Conservation (phyloP, 2,329 filamentous ascomycete species). For the Pochonia chlamydosporia region DNA sequence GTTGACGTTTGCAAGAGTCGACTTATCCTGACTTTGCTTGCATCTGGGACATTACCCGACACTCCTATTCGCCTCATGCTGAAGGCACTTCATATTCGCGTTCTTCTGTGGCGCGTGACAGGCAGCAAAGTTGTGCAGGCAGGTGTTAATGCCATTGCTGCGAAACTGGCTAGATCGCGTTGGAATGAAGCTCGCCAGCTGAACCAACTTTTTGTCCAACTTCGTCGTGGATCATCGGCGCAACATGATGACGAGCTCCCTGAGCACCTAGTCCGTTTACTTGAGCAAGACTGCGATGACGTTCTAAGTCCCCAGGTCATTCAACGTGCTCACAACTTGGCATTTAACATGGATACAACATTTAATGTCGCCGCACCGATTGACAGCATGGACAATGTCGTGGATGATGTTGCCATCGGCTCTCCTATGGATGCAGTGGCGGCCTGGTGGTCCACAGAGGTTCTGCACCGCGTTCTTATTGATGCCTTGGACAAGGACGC, state of each 20-base stretch:
- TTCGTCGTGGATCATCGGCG: slow-evolving; percentile 33
- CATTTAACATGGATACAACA: slow-evolving; percentile 75
- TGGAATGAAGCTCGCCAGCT: slow-evolving; percentile 78
- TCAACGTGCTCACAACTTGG: slow-evolving; percentile 82
- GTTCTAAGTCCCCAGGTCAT: slow-evolving; percentile 73
- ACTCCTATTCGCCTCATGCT: slow-evolving; percentile 83
- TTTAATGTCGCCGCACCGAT: slow-evolving; percentile 58
- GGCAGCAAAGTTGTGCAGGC: slow-evolving; percentile 59
- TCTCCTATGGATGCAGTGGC: slow-evolving; percentile 86
- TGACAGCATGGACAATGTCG: slow-evolving; percentile 73
- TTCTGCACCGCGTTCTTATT: slow-evolving; percentile 64
- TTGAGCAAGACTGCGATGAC: slow-evolving; percentile 75
- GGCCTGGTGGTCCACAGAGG: slow-evolving; percentile 80
- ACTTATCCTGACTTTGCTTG: slow-evolving; percentile 77
- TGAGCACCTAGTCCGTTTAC: slow-evolving; percentile 66
- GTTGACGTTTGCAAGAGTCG: slow-evolving; percentile 84
- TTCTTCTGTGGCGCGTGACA: slow-evolving; percentile 75
- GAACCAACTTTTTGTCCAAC: slow-evolving; percentile 38
- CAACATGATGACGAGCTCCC: slow-evolving; percentile 59
- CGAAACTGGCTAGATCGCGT: slow-evolving; percentile 65
- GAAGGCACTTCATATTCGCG: slow-evolving; percentile 85
- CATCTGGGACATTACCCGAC: slow-evolving; percentile 78
- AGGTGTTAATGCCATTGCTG: slow-evolving; percentile 63
- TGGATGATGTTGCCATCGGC: slow-evolving; percentile 77
- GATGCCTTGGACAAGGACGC: slow-evolving; percentile 52